These are phyloP conservation scores for Stellera chamaejasme DNA, from an alignment of 345 rosid species.

Conservation along the genomic window DNA sequence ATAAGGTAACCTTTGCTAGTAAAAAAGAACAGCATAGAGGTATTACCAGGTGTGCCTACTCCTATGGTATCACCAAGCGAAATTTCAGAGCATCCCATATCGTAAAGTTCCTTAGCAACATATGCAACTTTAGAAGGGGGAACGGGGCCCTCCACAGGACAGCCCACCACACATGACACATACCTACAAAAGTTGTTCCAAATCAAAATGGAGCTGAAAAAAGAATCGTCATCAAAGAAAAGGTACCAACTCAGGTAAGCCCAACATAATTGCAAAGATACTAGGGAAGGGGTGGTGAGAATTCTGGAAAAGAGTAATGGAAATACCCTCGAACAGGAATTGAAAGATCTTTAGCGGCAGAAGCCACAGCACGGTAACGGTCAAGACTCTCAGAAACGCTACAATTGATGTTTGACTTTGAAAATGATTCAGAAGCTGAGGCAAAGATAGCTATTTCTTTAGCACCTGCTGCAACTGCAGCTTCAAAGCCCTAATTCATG, in stretches of 20 bases:
- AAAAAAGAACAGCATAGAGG: conserved; percentile 1
- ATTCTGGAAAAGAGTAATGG: conserved; percentile 1
- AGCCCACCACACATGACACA: conserved; percentile 88
- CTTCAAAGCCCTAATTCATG: conserved; percentile 51
- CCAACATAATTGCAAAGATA: conserved; percentile 2
- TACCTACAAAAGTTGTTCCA: conserved; percentile 38
- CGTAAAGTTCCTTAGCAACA: conserved; percentile 82
- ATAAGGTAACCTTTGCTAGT: too few species aligned
- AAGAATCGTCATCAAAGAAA: not conserved
- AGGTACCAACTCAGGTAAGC: not conserved
- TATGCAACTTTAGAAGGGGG: conserved; percentile 73
- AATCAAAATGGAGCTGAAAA: too few species aligned
- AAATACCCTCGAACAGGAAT: conserved; percentile 71
- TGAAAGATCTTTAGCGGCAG: conserved; percentile 44
- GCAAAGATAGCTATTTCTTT: conserved; percentile 76
- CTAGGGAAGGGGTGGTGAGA: not conserved
- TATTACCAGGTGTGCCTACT: conserved; percentile 86
- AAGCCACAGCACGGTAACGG: conserved; percentile 51
- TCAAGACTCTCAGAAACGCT: conserved; percentile 68
- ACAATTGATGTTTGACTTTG: conserved; percentile 70
- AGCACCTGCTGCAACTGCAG: conserved; percentile 72
- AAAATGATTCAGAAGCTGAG: conserved; percentile 75
- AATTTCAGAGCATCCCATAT: conserved; percentile 95
- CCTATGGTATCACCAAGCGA: conserved; percentile 89
- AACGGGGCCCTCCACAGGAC: conserved; percentile 79